These are phyloP conservation scores for Aphanocladium album DNA, from an alignment of 2,329 filamentous ascomycete species.

Conservation along the genomic window DNA sequence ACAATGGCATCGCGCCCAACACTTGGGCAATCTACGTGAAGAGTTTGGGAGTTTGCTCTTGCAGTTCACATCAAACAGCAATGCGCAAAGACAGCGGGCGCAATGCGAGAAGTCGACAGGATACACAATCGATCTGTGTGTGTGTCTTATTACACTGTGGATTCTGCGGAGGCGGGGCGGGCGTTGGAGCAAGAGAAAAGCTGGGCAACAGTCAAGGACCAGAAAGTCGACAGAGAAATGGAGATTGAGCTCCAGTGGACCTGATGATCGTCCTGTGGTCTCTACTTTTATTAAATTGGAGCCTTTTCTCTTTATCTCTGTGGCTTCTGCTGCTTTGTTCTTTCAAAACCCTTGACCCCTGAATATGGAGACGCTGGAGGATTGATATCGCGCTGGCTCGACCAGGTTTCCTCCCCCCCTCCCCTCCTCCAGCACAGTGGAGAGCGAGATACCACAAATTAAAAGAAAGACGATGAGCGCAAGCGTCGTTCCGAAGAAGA, in stretches of 20 bases:
- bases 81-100: not conserved
- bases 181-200: not conserved
- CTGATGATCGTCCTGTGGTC: not conserved
- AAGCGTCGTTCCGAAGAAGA: not conserved
- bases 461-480: not conserved
- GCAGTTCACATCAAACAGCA: not conserved
- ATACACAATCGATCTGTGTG: conserved; percentile 3
- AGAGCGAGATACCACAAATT: not conserved
- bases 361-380: not conserved
- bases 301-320: not conserved
- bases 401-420: not conserved
- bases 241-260: not conserved
- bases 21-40: not conserved
- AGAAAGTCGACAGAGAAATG: not conserved
- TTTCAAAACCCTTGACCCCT: not conserved
- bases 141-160: not conserved
- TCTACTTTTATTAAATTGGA: conserved; percentile 5
- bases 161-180: not conserved
- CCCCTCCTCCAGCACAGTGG: not conserved
- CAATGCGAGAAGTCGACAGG: not conserved
- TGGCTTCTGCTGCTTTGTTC: not conserved
- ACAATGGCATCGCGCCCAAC: not conserved
- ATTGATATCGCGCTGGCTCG: not conserved
- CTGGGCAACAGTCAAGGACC: not conserved
- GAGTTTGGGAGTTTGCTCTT: not conserved